Base-by-base conservation (phyloP, 2,329 filamentous ascomycete species). In the Fusarium nelsonii region DNA sequence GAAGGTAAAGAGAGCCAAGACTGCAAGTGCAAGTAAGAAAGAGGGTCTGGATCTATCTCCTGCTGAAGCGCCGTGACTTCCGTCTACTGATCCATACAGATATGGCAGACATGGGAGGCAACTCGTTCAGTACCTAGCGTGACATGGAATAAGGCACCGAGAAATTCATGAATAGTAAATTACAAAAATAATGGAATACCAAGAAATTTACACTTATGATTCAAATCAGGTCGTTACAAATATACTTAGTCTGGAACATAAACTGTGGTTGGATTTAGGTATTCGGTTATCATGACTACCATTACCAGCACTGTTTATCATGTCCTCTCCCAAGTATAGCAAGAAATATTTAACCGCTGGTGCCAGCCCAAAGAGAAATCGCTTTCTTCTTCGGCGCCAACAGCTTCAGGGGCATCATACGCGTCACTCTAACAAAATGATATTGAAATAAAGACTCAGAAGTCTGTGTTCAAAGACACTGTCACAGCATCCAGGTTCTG, bases 41-140 rank as follows among this genome's bases (percentile, higher is more conserved):
- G 61, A 68, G 46, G 65, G 51, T 69, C 45, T 33, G 14, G 14
- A n/a, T 55, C 32, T 49, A 48, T 34, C 32, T 48, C 43, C 56
- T 58, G 23, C 32, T 69, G 55, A 69, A 69, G 61, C 65, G 66
- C 66, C 56, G 45, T 54, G 43, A 30, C 48, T 30, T 23, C 26
- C 48, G 48, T 39, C 57, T 62, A 49, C 39, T 54, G 18, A 28
- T 55, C 41, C 30, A 40, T 44, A 40, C 56, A 53, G 53, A 50
- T 46, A 41, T 48, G 54, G 39, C 8, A 30, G 30, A 30, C 10
- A 36, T 69, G 32, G 37, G 61, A 67, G 65, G 49, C 46, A 64
- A 36, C 58, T 68, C 37, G 48, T 54, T 39, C 30, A 49, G 16
- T 9, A 18, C 43, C 26, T 18, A 34, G 48, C 33, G 53, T 50